Conservation (phyloP, 257 asterid genomes). For the Buddleja alternifolia region DNA sequence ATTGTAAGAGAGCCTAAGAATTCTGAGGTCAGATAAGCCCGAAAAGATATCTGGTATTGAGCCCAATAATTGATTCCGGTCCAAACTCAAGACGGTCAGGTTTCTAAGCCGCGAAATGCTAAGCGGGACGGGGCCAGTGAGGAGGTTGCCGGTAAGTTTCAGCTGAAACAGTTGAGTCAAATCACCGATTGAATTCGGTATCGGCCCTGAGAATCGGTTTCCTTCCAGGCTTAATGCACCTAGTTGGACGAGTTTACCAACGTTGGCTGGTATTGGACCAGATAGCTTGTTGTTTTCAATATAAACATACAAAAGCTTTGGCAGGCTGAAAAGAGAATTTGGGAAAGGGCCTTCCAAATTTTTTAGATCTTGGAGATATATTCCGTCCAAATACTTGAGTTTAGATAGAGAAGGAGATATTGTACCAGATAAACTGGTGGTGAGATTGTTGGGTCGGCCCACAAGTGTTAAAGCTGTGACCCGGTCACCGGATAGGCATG, state of each 20-base stretch:
- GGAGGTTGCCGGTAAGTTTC: slow-evolving; percentile 52
- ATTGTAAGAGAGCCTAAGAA: slow-evolving; percentile 43
- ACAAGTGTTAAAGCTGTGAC: slow-evolving; percentile 43
- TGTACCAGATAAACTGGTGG: slow-evolving; percentile 51
- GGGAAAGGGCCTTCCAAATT: slow-evolving; percentile 68
- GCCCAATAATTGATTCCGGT: slow-evolving; percentile 55
- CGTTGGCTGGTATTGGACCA: slow-evolving; percentile 51
- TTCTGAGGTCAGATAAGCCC: slow-evolving; percentile 37
- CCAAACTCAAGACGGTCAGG: slow-evolving; percentile 40
- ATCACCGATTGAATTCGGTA: slow-evolving; percentile 51
- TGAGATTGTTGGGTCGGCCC: slow-evolving; percentile 41
- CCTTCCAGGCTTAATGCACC: slow-evolving; percentile 49
- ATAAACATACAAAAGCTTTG: slow-evolving; percentile 36
- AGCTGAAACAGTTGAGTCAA: slow-evolving; percentile 52
- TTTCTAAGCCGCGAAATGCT: slow-evolving; percentile 43
- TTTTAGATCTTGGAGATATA: slow-evolving; percentile 47
- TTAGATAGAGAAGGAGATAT: slow-evolving; percentile 66
- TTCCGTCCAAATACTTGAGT: slow-evolving; percentile 41
- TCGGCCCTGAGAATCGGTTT: slow-evolving; percentile 59
- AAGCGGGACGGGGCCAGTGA: slow-evolving; percentile 60
- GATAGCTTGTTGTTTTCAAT: slow-evolving; percentile 61
- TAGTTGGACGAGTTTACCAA: slow-evolving; percentile 40
- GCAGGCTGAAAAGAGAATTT: slow-evolving; percentile 38
- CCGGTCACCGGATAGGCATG: slow-evolving; percentile 50
- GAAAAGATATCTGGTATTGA: slow-evolving; percentile 60